Evolutionary conservation across 495 filamentous ascomycete genomes (phyloP).

Genomic region (Penicillium roqueforti): DNA sequence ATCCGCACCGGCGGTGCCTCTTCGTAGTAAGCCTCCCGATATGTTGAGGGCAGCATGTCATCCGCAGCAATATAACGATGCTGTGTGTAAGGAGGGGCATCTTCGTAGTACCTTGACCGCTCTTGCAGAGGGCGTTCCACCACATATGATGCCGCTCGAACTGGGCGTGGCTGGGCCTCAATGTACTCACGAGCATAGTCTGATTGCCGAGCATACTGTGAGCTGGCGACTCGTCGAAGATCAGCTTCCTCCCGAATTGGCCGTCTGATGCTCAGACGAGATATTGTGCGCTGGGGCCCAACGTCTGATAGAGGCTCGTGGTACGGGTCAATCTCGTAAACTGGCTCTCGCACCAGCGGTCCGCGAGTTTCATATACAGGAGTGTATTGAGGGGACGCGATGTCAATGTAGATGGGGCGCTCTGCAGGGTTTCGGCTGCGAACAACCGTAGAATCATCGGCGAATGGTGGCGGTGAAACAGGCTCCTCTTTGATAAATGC

Average conservation of each 20-base stretch:
- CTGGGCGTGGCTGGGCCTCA: conserved; percentile 41
- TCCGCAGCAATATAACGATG: conserved; percentile 47
- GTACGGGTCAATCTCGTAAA: conserved; percentile 37
- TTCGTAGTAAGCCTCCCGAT: conserved; percentile 45
- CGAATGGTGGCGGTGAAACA: conserved; percentile 71
- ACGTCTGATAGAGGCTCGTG: conserved; percentile 37
- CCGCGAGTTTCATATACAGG: conserved; percentile 38
- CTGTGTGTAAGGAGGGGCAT: conserved; percentile 40
- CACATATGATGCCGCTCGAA: conserved; percentile 59
- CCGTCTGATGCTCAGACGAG: conserved; percentile 38
- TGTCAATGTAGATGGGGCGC: conserved; percentile 46
- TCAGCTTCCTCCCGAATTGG: conserved; percentile 52
- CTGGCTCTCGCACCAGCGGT: conserved; percentile 24
- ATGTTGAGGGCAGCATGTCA: conserved; percentile 54
- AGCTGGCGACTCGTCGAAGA: conserved; percentile 56
- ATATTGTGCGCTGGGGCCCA: conserved; percentile 35
- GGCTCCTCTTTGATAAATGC: conserved; percentile 85
- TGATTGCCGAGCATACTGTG: conserved; percentile 47
- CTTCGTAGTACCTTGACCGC: conserved; percentile 54
- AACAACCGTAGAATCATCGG: conserved; percentile 45
- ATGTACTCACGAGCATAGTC: conserved; percentile 48
- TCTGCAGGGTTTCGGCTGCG: conserved; percentile 45
- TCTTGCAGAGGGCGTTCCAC: conserved; percentile 49
- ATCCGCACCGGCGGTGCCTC: conserved; percentile 42
- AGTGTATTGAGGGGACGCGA: conserved; percentile 44